Percentiles rank a stretch among this genome's conserved stretches.
Evolutionary conservation across 106 monocot genomes (phyloP).

Genomic region (Apostasia shenzhenica): DNA sequence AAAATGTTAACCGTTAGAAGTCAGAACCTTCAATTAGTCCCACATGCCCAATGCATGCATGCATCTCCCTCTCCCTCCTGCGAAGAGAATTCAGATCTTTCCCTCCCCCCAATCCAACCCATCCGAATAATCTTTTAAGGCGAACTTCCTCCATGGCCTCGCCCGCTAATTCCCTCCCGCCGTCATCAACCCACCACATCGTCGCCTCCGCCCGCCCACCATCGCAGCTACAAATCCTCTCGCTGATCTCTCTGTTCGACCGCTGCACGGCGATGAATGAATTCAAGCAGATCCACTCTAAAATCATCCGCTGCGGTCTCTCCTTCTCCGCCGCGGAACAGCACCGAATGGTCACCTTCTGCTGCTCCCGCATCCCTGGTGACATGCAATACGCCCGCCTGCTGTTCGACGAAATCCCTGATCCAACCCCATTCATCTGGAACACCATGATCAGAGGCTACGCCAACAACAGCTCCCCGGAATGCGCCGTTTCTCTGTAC

Average conservation of each 20-base stretch:
- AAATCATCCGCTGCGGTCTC: constrained; percentile 31
- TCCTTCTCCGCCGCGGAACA: constrained; percentile 5
- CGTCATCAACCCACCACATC: background rate
- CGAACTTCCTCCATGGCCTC: background rate
- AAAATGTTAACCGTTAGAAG: too few species aligned
- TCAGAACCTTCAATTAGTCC: too few species aligned
- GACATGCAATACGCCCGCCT: constrained; percentile 40
- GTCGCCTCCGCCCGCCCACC: background rate
- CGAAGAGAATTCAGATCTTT: background rate
- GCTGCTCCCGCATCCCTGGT: constrained; percentile 14
- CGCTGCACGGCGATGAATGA: constrained; percentile 37
- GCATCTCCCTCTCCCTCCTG: background rate
- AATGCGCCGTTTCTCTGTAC: constrained; percentile 28
- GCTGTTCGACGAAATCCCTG: constrained; percentile 42
- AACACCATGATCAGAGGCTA: constrained; percentile 42
- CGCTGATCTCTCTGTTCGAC: constrained; percentile 18
- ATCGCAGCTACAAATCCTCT: constrained; percentile 1
- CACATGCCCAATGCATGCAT: background rate
- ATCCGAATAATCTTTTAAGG: background rate
- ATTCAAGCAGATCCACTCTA: constrained; percentile 55
- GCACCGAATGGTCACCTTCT: constrained; percentile 28
- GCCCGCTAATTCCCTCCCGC: constrained; percentile 2
- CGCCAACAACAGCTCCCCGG: constrained; percentile 23
- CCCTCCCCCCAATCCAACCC: background rate
- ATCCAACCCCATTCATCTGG: constrained; percentile 20